phyloP scores from a whole-genome alignment of 2,329 filamentous ascomycete species.

The Macrophomina phaseolina region DNA sequence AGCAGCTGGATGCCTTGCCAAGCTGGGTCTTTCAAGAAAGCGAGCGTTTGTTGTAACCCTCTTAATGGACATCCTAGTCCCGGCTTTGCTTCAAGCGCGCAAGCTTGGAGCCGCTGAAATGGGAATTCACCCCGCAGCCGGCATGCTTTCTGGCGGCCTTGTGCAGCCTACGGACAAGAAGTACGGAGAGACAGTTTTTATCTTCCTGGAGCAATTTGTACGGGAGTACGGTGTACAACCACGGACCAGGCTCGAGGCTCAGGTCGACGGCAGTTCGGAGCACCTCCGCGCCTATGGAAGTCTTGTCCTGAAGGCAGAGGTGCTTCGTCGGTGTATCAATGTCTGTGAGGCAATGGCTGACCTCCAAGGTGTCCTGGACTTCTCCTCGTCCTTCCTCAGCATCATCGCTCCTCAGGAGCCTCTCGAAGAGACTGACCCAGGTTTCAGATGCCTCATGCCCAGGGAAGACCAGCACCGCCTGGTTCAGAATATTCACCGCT shows the following conservation, averaged over 20 bases:
- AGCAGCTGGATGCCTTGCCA: conserved; percentile 83
- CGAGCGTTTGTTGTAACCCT: conserved; percentile 90
- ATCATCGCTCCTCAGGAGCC: conserved; percentile 82
- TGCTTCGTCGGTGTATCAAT: conserved; percentile 87
- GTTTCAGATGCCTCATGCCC: conserved; percentile 56
- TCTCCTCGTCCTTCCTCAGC: conserved; percentile 82
- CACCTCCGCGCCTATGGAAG: conserved; percentile 71
- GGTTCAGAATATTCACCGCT: conserved; percentile 84
- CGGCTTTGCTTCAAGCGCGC: conserved; percentile 85
- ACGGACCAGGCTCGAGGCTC: conserved; percentile 33
- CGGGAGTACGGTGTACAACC: conserved; percentile 51
- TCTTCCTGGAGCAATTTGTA: conserved; percentile 47
- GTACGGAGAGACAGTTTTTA: conserved; percentile 15
- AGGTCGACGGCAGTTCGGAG: conserved; percentile 17
- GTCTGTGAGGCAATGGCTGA: conserved; percentile 94
- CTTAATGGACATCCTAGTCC: conserved; percentile 80
- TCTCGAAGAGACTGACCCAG: conserved; percentile 53
- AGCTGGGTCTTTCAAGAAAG: conserved; percentile 81
- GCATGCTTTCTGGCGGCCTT: conserved; percentile 67
- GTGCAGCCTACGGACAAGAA: conserved; percentile 34
- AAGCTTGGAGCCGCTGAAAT: conserved; percentile 95
- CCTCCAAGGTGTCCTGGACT: conserved; percentile 85
- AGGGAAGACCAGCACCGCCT: conserved; percentile 85
- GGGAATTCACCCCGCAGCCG: conserved; percentile 91
- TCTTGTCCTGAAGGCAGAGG: conserved; percentile 78